Evolutionary conservation across 345 rosid species (phyloP), one percentile per base, ranked within the genome.

Genomic region (Pistacia atlantica): DNA sequence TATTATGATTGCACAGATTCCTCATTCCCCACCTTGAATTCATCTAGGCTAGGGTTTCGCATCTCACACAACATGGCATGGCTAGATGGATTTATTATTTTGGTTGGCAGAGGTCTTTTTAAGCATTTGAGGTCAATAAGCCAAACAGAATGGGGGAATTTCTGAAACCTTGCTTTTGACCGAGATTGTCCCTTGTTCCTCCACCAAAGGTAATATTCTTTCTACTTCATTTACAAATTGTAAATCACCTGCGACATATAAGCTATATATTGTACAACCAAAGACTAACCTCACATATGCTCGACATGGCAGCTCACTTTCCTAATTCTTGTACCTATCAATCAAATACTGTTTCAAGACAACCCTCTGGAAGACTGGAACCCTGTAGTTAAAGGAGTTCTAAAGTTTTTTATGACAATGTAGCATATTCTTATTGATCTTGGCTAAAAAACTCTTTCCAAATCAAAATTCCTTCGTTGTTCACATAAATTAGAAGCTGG

Each of bases 51-150:
- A 0, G 33, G 22, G 51, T 38, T 49, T 11, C 46, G 57, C 14
- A n/a, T 51, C 33, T 73, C 35, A 8, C 66, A 49, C 5, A 28
- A 49, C 51, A 31, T 59, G 33, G 58, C 33, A 49, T 67, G 38
- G 58, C 52, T 48, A 33, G 76, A 45, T 52, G 8, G 42, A 42
- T 25, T 70, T 63, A 20, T 48, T 48, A 60, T 31, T 73, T 68
- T 66, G 54, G 65, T 5, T 57, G 56, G 33, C 12, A 3, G 11
- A 70, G 69, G 35, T 65, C 73, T 48, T 72, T 57, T 37, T 35
- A 11, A 63, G 57, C 31, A 9, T 65, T 67, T 42, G 57, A 13
- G 9, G 64, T 10, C 20, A 22, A 57, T 65, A 59, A n/a, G 37
- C 63, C 35, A 75, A 63, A 42, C 8, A 42, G 65, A 31, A 31